Conservation (phyloP, 1,284 basidiomycete species). For the Naganishia sp. region DNA sequence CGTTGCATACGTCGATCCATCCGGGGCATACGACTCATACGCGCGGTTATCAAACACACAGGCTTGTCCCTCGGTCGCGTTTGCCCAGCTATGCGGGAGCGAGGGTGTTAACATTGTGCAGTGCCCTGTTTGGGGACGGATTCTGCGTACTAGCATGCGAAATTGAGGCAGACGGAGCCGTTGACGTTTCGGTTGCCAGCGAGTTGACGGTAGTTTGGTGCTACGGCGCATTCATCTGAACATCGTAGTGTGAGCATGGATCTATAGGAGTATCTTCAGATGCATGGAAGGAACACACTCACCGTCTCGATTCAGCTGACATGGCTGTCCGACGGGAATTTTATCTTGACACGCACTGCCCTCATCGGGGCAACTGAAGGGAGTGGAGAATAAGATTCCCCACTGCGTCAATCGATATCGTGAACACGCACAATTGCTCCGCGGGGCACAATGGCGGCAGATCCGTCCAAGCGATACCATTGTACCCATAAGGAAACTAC, state of each 20-base stretch:
- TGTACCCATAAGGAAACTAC: constrained; percentile 55
- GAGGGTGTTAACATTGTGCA: neutral
- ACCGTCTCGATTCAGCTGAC: constrained; percentile 88
- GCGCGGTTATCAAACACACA: constrained; percentile 75
- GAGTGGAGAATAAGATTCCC: neutral
- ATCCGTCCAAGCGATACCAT: constrained; percentile 45
- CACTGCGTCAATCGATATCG: neutral
- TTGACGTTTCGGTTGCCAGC: constrained; percentile 72
- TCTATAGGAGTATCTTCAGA: neutral
- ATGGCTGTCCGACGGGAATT: constrained; percentile 65
- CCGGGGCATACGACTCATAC: constrained; percentile 65
- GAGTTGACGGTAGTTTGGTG: constrained; percentile 66
- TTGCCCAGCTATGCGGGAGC: constrained; percentile 64
- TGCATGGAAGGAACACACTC: constrained; percentile 35
- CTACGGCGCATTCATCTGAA: constrained; percentile 71
- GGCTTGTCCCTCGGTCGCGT: constrained; percentile 64
- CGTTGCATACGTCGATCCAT: constrained; percentile 61
- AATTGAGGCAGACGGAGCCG: constrained; percentile 78
- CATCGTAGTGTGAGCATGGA: neutral
- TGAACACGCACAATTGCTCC: constrained; percentile 53
- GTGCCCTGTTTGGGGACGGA: neutral
- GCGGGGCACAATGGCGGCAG: constrained; percentile 65
- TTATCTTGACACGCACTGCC: constrained; percentile 67
- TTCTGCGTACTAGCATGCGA: constrained; percentile 69
- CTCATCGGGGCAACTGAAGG: constrained; percentile 78